Conservation (phyloP, 768 basidiomycete genomes). For the Termitomyces sp. region DNA sequence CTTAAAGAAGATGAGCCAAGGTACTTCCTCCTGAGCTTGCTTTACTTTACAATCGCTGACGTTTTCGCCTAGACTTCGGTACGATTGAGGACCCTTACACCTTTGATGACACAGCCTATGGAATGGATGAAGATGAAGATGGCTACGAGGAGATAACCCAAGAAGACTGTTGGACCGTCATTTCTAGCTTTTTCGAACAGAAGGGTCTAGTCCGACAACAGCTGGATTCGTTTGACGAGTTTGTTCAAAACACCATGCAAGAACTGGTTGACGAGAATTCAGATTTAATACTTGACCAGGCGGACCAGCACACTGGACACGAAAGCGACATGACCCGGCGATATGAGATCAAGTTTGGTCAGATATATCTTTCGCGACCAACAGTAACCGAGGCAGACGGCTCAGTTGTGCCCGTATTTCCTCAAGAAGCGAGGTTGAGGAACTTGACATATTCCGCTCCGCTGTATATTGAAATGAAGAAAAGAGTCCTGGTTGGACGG, state of each 20-base stretch:
- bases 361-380: constrained; percentile 94
- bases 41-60: constrained; percentile 25
- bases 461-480: constrained; percentile 92
- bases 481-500: constrained; percentile 72
- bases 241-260: constrained; percentile 99
- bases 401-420: constrained; percentile 88
- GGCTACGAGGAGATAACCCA: constrained; percentile 79
- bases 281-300: constrained; percentile 95
- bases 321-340: constrained; percentile 77
- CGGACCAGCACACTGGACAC: constrained; percentile 91
- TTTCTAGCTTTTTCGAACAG: constrained; percentile 93
- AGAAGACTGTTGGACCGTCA: constrained; percentile 94
- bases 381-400: constrained; percentile 96
- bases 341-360: constrained; percentile 95
- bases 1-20: constrained; percentile 42
- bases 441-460: constrained; percentile 97
- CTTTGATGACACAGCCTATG: constrained; percentile 58
- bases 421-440: constrained; percentile 91
- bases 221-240: constrained; percentile 97
- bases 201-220: constrained; percentile 98
- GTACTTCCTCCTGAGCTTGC: constrained; percentile 29
- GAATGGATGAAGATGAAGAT: constrained; percentile 49
- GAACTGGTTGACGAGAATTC: constrained; percentile 96
- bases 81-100: constrained; percentile 45
- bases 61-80: constrained; percentile 38